Evolutionary conservation across 1,284 basidiomycete species (phyloP), one percentile per base, ranked within the genome.

Genomic region (Austroboletus rostrupii): DNA sequence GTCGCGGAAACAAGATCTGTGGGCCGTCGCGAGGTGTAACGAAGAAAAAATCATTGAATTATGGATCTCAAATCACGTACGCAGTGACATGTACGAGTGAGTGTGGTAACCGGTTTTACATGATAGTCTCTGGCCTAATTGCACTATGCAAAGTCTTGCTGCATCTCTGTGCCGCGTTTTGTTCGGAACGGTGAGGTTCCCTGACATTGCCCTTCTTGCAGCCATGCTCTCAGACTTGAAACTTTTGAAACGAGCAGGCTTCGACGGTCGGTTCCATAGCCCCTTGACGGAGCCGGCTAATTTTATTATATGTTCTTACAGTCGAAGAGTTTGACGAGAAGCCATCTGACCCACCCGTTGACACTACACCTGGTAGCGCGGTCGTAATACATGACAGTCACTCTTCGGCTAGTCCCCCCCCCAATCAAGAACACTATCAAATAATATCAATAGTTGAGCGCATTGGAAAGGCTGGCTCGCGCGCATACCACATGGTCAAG

Each of bases 221-320:
- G 93, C 90, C 0, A 90, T 97, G 38, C 76, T 98, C 0, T 94
- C 93, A 0, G 88, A 93, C 48, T 71, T 97, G 38, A 77, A 82
- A 53, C 83, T 87, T 8, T 73, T 98, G 45, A 87, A 86, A 65
- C 76, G 92, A 48, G 76, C 92, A 50, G 91, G 92, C 5, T 90
- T 39, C 33, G 20, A 23, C 43, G 43, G 51, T 53, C 14, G 14
- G 44, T 19, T 23, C 19, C 10, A 11, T 13, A 11, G 6, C 11
- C 13, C 21, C 23, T 5, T 3, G 23, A 13, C 14, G 6, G 13
- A 23, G 13, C n/a, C 5, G 13, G 20, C 37, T 39, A 8, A 39
- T 13, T 39, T 20, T 13, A 10, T n/a, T n/a, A 20, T 23, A 2
- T 16, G 8, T 23, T 14, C 37, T 13, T 23, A 16, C 14, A 39